phyloP scores from a whole-genome alignment of 805 yeast genomes.

The Candida michaelii region DNA sequence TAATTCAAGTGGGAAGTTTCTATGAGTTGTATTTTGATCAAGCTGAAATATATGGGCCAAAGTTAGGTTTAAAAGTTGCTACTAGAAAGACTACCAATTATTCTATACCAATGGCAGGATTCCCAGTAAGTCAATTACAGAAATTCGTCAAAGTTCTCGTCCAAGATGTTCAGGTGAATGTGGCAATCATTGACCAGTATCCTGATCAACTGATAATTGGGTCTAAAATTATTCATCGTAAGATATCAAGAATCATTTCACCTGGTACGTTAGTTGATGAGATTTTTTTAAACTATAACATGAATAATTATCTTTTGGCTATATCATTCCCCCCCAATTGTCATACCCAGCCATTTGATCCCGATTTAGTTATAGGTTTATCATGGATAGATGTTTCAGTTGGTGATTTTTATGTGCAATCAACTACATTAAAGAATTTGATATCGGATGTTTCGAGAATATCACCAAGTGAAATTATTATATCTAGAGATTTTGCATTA shows the following conservation, averaged over 20 bases:
- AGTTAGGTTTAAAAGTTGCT: slow-evolving; percentile 72
- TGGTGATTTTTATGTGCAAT: slow-evolving; percentile 73
- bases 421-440: slow-evolving; percentile 57
- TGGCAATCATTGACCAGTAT: slow-evolving; percentile 78
- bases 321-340: slow-evolving; percentile 58
- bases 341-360: slow-evolving; percentile 37
- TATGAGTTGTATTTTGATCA: slow-evolving; percentile 89
- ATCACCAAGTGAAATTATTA: slow-evolving; percentile 74
- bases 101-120: slow-evolving; percentile 82
- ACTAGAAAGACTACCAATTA: slow-evolving; percentile 44
- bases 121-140: slow-evolving; percentile 71
- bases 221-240: slow-evolving; percentile 53
- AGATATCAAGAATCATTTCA: slow-evolving; percentile 76
- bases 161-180: slow-evolving; percentile 65
- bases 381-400: slow-evolving; percentile 89
- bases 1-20: slow-evolving; percentile 82
- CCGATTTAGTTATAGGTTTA: slow-evolving; percentile 57
- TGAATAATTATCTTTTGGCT: slow-evolving; percentile 69
- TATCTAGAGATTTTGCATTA: slow-evolving; percentile 47
- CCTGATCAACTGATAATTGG: slow-evolving; percentile 20
- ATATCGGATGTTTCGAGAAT: slow-evolving; percentile 75
- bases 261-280: slow-evolving; percentile 95
- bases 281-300: slow-evolving; percentile 68
- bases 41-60: slow-evolving; percentile 70
- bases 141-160: slow-evolving; percentile 75